Percentiles rank a stretch among this genome's conserved stretches.
Conservation (phyloP, 331 rosid species). For the Erythrophleum ivorense region DNA sequence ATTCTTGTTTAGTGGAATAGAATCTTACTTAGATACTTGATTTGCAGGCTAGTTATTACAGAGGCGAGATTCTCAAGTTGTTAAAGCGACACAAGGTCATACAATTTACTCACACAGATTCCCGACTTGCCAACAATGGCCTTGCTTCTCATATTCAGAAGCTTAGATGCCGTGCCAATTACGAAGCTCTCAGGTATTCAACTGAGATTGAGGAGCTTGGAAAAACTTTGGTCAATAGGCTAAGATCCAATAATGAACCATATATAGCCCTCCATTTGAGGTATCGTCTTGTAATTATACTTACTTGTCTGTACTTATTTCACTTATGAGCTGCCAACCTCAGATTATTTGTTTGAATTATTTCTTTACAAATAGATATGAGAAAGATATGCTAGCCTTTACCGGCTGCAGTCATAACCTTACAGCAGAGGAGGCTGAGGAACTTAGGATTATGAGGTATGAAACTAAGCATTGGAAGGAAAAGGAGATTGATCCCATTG, state of each 20-base stretch:
- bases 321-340: not conserved
- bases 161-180: constrained; percentile 94
- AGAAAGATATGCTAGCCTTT: constrained; percentile 98
- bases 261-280: constrained; percentile 93
- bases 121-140: constrained; percentile 89
- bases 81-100: constrained; percentile 70
- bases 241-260: constrained; percentile 77
- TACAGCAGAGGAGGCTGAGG: constrained; percentile 68
- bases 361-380: constrained; percentile 60
- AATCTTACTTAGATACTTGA: constrained; percentile 49
- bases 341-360: constrained; percentile 3
- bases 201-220: constrained; percentile 90
- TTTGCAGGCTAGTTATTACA: constrained; percentile 93
- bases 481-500: constrained; percentile 81
- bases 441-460: constrained; percentile 87
- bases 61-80: constrained; percentile 70
- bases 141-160: constrained; percentile 83
- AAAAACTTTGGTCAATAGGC: constrained; percentile 68
- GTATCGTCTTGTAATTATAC: constrained; percentile 40
- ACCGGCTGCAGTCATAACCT: constrained; percentile 98
- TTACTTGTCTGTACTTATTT: not conserved
- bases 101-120: constrained; percentile 83
- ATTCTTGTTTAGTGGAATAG: constrained; percentile 1
- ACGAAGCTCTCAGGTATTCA: constrained; percentile 74
- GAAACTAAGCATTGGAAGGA: constrained; percentile 97